phyloP scores from a whole-genome alignment of 2,329 filamentous ascomycete species.

The Aspergillus novofumigatus region DNA sequence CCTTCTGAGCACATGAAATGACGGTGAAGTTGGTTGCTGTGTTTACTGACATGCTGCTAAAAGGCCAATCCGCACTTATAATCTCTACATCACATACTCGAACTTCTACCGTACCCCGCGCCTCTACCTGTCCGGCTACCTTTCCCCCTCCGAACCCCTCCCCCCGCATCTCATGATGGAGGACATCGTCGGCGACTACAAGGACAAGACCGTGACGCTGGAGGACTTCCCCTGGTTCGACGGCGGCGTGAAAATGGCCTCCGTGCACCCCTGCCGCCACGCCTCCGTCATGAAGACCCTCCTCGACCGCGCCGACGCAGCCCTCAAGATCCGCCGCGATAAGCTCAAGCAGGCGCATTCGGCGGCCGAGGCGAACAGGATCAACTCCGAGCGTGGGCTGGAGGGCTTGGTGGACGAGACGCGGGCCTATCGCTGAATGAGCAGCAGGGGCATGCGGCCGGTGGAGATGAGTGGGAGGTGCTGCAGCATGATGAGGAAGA shows the following conservation, averaged over 20 bases:
- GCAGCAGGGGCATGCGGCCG: constrained; percentile 32
- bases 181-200: constrained; percentile 93
- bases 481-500: constrained; percentile 50
- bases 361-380: constrained; percentile 34
- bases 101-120: constrained; percentile 95
- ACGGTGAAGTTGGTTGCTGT: neutral
- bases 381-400: constrained; percentile 59
- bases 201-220: constrained; percentile 96
- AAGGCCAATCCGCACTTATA: constrained; percentile 87
- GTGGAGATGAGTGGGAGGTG: constrained; percentile 62
- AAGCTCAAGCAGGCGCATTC: constrained; percentile 66
- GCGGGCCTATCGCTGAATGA: constrained; percentile 56
- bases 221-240: constrained; percentile 77
- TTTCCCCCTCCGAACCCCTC: constrained; percentile 72
- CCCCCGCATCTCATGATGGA: constrained; percentile 89
- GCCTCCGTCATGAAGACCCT: constrained; percentile 97
- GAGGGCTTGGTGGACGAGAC: constrained; percentile 84
- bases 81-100: constrained; percentile 96
- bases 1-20: too few species aligned
- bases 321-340: constrained; percentile 79
- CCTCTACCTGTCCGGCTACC: constrained; percentile 89
- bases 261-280: constrained; percentile 94
- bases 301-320: constrained; percentile 89
- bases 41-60: constrained; percentile 4
- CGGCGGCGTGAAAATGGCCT: constrained; percentile 89